Conservation (phyloP, 164 flowering plant genomes). For the Vitis labrusca region DNA sequence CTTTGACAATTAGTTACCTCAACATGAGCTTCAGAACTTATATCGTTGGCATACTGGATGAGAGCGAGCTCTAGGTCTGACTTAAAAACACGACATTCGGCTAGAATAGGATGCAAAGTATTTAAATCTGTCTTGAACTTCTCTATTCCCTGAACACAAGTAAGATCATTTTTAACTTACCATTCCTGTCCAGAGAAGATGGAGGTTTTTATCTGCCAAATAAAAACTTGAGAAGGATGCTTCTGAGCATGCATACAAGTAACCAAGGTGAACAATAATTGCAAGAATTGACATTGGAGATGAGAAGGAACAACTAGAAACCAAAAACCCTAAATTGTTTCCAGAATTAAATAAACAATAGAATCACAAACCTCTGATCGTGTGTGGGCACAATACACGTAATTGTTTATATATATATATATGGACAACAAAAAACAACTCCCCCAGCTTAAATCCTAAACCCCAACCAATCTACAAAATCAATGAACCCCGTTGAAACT, state of each 20-base stretch:
- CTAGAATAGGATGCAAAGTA: slow-evolving; percentile 79
- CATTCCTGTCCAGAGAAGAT: not conserved
- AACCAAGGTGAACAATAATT: not conserved
- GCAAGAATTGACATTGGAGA: not conserved
- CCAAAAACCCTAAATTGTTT: not conserved
- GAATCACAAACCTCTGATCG: not conserved
- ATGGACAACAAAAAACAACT: too few relatives aligned
- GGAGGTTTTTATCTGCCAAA: not conserved
- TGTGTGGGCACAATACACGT: too few relatives aligned
- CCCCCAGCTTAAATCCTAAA: too few relatives aligned
- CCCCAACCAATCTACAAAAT: too few relatives aligned
- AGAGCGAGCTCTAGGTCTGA: slow-evolving; percentile 75
- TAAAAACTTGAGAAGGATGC: not conserved
- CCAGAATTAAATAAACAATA: not conserved
- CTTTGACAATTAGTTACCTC: slow-evolving; percentile 48
- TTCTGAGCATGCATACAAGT: not conserved
- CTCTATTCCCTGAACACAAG: slow-evolving; percentile 62
- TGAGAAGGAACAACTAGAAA: not conserved
- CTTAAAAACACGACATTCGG: slow-evolving; percentile 86
- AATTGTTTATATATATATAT: too few relatives aligned
- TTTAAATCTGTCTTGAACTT: slow-evolving; percentile 64
- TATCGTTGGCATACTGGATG: slow-evolving; percentile 87
- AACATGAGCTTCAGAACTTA: slow-evolving; percentile 96
- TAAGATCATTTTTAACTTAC: not conserved
- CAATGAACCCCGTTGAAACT: too few relatives aligned